Evolutionary conservation across 768 basidiomycete genomes (phyloP).

Genomic region (Psilocybe sp.): DNA sequence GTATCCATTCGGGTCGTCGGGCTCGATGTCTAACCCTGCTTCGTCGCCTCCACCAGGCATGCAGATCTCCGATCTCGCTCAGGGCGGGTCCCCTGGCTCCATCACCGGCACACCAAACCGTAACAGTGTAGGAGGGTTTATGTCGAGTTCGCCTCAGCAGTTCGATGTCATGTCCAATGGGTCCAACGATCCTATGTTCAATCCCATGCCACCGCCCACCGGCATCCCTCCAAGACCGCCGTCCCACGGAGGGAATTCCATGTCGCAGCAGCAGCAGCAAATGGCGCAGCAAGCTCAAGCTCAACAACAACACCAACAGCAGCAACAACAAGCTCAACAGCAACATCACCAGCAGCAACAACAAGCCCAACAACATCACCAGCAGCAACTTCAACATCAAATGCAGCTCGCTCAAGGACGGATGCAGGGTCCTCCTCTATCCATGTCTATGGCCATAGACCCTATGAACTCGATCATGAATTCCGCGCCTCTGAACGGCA

Average conservation of each 20-base stretch:
- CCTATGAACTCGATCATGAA: too few species aligned
- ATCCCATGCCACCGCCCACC: slow-evolving; percentile 31
- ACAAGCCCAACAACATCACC: slow-evolving; percentile 5
- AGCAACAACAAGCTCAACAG: not conserved
- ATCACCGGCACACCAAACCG: too few species aligned
- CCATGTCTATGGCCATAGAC: too few species aligned
- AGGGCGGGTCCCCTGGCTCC: slow-evolving; percentile 28
- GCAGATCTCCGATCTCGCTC: slow-evolving; percentile 43
- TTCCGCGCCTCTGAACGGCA: not conserved
- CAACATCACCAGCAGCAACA: not conserved
- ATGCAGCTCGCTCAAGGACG: not conserved
- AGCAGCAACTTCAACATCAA: slow-evolving; percentile 4
- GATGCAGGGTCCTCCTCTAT: not conserved
- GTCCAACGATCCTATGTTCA: too few species aligned
- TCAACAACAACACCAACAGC: slow-evolving; percentile 21
- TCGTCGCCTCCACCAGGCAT: slow-evolving; percentile 45
- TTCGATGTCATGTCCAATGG: slow-evolving; percentile 49
- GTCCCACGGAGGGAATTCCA: slow-evolving; percentile 32
- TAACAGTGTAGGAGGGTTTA: slow-evolving; percentile 32
- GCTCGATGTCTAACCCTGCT: slow-evolving; percentile 18
- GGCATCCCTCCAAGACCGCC: slow-evolving; percentile 39
- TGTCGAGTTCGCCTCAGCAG: slow-evolving; percentile 62
- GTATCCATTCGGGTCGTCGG: too few species aligned
- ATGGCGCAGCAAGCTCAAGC: slow-evolving; percentile 9
- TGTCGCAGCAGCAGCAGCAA: not conserved